Base-by-base conservation (phyloP, 176 grass and related monocot species). In the Rhynchospora pubera region DNA sequence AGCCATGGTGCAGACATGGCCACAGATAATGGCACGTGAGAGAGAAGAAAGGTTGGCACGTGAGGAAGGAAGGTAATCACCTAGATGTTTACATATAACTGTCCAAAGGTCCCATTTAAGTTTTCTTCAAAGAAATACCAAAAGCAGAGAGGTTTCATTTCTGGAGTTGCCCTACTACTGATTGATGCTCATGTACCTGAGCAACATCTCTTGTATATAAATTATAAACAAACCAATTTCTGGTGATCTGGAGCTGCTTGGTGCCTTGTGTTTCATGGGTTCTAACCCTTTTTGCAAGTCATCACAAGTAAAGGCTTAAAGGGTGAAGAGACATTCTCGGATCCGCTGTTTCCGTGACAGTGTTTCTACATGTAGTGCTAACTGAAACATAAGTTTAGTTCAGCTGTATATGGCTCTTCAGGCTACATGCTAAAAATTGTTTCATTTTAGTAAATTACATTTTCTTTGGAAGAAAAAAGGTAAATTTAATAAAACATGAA, bases 41-140 rank as follows among this genome's bases (percentile, higher is more conserved):
- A 74, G 7, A 43, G 56, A 76, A 75, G 69, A 47, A 32, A 76
- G 67, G 50, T 84, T 78, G 83, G 83, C 72, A 79, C 44, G 57
- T 64, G 73, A 39, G 57, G 51, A 65, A 65, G 65, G 65, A 84
- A 65, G 44, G 57, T 26, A 44, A 75, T 74, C 65, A 6, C 26
- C 32, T 62, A 76, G 83, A 85, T 65, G 58, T 69, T 78, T 26
- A 85, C 83, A 76, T 50, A 85, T 85, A 85, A 79, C 83, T 57
- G 72, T 73, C 65, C n/a, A 78, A 58, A 84, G 64, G 80, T 70
- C 58, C 44, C 26, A 83, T 83, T 62, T 65, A 50, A 46, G 62
- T 57, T 83, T 62, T 10, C 82, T 84, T 84, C 66, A 84, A 83
- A 51, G 43, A 84, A 61, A 48, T 65, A 30, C 48, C 82, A 75